Evolutionary conservation across 495 filamentous ascomycete genomes (phyloP).

Genomic region (Sordaria brevicollis): DNA sequence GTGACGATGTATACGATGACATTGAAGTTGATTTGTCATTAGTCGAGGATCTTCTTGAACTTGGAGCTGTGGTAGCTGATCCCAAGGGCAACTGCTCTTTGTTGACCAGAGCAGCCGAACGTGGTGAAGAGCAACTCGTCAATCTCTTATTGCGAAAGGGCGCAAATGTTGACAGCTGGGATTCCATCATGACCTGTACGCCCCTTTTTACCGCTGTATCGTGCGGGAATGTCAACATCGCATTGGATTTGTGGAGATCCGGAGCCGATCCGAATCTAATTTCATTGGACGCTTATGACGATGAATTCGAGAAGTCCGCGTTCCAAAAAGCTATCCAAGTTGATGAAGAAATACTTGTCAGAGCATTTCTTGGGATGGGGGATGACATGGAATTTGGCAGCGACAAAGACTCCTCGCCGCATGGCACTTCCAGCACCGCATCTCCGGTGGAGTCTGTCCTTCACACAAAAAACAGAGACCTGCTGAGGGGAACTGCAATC

Average conservation of each 20-base stretch:
- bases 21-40: neutral
- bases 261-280: neutral
- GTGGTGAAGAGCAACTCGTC: neutral
- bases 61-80: neutral
- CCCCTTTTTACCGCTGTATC: neutral
- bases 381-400: neutral
- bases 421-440: neutral
- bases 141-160: neutral
- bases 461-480: neutral
- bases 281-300: no score
- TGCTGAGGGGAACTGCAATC: neutral
- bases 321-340: neutral
- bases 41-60: neutral
- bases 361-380: neutral
- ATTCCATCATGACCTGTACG: no score
- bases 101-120: neutral
- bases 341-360: neutral
- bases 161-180: neutral
- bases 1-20: rapidly evolving
- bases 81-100: neutral
- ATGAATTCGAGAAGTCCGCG: no score
- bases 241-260: neutral
- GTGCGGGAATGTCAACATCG: neutral
- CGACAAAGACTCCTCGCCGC: rapidly evolving
- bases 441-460: neutral